Base-by-base conservation (phyloP, 75 land plant genomes). In the Azolla pinnata region DNA sequence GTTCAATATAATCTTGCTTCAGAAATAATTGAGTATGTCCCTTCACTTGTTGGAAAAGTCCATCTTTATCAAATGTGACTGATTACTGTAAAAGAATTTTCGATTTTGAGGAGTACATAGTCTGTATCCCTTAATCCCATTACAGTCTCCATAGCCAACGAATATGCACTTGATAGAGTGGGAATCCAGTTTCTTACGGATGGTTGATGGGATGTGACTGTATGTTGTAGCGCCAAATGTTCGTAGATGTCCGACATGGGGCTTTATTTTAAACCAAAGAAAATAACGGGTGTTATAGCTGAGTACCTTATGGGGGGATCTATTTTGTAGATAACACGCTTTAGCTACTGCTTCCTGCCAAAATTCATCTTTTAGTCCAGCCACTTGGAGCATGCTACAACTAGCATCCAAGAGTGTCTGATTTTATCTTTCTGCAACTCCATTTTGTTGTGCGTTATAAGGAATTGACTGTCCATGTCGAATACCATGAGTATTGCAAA, bases 381-480 rank as follows among this genome's bases (percentile, higher is more conserved):
- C 46, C 16, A 19, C 40, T 24, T 16, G 25, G 2, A 27, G 28
- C 29, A 62, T 8, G 56, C 45, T 64, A 12, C 21, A 25, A 9
- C 12, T 29, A 56, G n/a, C 48, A 19, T 62, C 21, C 14, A 42
- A 16, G 21, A 61, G 20, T 18, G 57, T 63, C 56, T 25, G 20
- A 25, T 69, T 62, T n/a, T 24, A 1, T 40, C 28, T 59, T 20
- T 59, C 23, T 12, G 33, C 14, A 12, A 60, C 5, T 2, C 52
- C 59, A 42, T 54, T 69, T 38, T 69, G 57, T 63, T 59, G 56
- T 44, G 54, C 62, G 28, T 34, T 59, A 60, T 59, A 49, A 17
- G 53, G 56, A 17, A 18, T 25, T 7, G 46, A 19, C 9, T 44
- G n/a, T 44, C 55, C 49, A 21, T 52, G 44, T 17, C 54, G n/a